Base-by-base conservation (phyloP, 2,329 filamentous ascomycete species). In the Colletotrichum sp. region DNA sequence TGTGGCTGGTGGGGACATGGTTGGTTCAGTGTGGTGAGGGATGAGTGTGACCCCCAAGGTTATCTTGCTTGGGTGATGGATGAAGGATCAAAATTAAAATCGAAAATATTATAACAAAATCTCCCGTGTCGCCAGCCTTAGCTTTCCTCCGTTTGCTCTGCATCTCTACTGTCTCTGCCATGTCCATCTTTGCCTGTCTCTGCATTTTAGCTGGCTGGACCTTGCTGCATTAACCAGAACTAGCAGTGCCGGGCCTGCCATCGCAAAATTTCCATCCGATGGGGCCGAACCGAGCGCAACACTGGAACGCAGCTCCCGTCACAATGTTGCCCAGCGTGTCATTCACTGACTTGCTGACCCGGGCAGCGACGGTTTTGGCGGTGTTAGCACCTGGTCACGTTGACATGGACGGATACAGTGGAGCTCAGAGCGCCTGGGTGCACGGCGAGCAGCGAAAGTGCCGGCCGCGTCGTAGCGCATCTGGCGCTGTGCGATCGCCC, bases 221-320 rank as follows among this genome's bases (percentile, higher is more conserved):
- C 25, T 27, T 59, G 55, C 55, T 59, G 44, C 44, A 52, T 52
- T 52, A 52, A 52, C 44, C 44, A 22, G n/a, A 52, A 22, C 44
- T 52, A 52, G 44, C 44, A 22, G 3, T 52, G 25, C 66, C 25
- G 27, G 63, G 63, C 44, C 59, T 76, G 64, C 34, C 74, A 76
- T 76, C 70, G 64, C 64, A 76, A 75, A 74, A 68, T 74, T 69
- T 30, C 73, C 74, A 76, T 76, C 74, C 44, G 74, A 76, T 74
- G 63, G 64, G 59, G 70, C 64, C 74, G 74, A 52, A 69, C 59
- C 28, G 32, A 64, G 55, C 68, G 55, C 61, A 64, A 36, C 57
- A 60, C 30, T 32, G 60, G 36, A 57, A 30, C 55, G 55, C 39
- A 67, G 34, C 15, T 63, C 44, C 44, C 44, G 44, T 52, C 69